phyloP scores from a whole-genome alignment of 2,329 filamentous ascomycete genomes.

The Teratosphaeria zuluensis region DNA sequence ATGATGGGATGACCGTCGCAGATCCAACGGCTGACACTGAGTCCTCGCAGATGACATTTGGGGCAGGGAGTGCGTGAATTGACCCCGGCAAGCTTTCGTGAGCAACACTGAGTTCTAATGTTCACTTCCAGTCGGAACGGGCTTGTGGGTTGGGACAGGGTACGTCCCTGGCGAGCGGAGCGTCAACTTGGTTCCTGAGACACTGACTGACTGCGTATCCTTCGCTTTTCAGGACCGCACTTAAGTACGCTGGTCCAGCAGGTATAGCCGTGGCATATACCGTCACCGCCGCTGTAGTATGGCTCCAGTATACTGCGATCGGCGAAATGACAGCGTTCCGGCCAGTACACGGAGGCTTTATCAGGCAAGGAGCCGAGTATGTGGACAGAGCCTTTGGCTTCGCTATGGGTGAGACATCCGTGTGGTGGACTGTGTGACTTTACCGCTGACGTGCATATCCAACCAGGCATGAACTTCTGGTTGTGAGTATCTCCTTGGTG shows the following conservation, averaged over 20 bases:
- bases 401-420: conserved; percentile 26
- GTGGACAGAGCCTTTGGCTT: conserved; percentile 27
- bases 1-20: no score
- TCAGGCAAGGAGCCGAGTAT: conserved; percentile 25
- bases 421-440: conserved; percentile 15
- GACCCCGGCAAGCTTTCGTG: no score
- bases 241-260: conserved; percentile 26
- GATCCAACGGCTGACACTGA: not conserved
- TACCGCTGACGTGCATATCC: not conserved
- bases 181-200: no score
- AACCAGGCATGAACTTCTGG: not conserved
- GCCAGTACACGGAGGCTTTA: conserved; percentile 27
- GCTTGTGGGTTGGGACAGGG: not conserved
- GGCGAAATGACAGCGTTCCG: conserved; percentile 13
- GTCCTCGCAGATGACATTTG: not conserved
- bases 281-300: conserved; percentile 26
- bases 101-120: no score
- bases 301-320: conserved; percentile 25
- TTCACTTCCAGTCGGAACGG: not conserved
- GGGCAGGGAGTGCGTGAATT: no score
- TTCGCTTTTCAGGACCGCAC: conserved; percentile 14
- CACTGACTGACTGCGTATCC: no score
- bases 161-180: no score
- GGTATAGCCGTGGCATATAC: conserved; percentile 27
- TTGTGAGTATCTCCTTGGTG: not conserved